A percentile compares a stretch with the other conserved stretches of the same genome.
Evolutionary conservation across 1,139 yeast genomes (phyloP).

Genomic region (Candida pseudocylindracea): DNA sequence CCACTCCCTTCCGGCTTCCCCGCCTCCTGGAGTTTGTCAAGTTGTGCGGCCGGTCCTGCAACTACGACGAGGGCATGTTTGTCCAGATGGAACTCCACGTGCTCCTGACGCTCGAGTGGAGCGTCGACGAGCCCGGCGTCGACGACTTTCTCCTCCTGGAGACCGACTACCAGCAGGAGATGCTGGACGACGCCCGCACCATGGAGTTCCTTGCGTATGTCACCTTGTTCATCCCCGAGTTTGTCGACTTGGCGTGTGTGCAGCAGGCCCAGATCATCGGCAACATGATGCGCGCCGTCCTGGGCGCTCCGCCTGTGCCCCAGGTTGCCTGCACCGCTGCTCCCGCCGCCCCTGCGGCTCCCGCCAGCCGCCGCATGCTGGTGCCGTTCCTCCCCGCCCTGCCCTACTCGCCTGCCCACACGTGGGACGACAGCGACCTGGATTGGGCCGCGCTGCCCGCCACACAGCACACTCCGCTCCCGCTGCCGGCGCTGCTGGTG

Average conservation of each 20-base stretch:
- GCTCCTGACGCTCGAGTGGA: slow-evolving; percentile 38
- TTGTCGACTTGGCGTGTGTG: slow-evolving; percentile 12
- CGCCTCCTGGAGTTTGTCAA: slow-evolving; percentile 38
- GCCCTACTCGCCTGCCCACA: too few species aligned
- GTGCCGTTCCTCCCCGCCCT: too few species aligned
- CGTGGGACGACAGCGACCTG: too few species aligned
- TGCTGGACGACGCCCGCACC: slow-evolving; percentile 12
- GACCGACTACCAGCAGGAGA: slow-evolving; percentile 8
- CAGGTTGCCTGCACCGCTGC: too few species aligned
- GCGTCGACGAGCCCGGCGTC: slow-evolving; percentile 30
- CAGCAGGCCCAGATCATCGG: slow-evolving; percentile 14
- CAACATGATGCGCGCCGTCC: slow-evolving; percentile 7
- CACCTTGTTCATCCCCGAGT: slow-evolving; percentile 14
- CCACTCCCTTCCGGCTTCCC: slow-evolving; percentile 43
- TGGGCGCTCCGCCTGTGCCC: too few species aligned
- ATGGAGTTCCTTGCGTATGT: slow-evolving; percentile 17
- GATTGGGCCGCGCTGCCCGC: too few species aligned
- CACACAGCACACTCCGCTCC: too few species aligned
- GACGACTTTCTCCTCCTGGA: slow-evolving; percentile 22
- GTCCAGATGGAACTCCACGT: slow-evolving; percentile 30
- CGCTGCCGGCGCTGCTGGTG: background rate
- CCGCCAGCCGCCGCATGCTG: too few species aligned
- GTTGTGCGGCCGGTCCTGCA: slow-evolving; percentile 33
- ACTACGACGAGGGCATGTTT: slow-evolving; percentile 40
- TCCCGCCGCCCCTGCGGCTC: too few species aligned